Base-by-base conservation (phyloP, 768 basidiomycete species). In the Tubosaeta sp. region DNA sequence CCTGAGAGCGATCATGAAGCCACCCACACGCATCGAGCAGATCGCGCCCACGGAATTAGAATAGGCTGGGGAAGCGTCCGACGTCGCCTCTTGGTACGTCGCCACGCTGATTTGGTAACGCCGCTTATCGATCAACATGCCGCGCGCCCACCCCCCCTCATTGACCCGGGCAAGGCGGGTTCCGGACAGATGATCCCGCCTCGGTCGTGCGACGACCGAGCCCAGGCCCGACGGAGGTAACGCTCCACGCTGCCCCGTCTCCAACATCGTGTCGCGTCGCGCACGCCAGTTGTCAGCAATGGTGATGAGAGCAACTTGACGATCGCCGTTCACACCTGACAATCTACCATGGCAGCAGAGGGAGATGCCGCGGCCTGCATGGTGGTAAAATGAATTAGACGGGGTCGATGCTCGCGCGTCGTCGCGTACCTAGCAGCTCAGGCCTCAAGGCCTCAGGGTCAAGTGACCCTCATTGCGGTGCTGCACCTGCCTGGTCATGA, bases 81-180 rank as follows among this genome's bases (percentile, higher is more conserved):
- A 46, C n/a, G 29, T 29, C 17, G 8, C 16, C 5, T 13, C 13
- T 29, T 29, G 29, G 29, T 29, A 29, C 29, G 10, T 22, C 37
- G 35, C 27, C 32, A 19, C 2, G 34, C 29, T 37, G 33, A 46
- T 19, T 17, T 51, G 49, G 27, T 39, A 34, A 5, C 11, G 22
- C 2, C 2, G 32, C 22, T 35, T 45, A 48, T 46, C 48, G 14
- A 48, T 48, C 34, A 22, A 11, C 19, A 22, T 25, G 19, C 9
- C 37, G 37, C 9, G 37, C 37, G 17, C 16, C 38, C 22, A 22
- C 8, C 19, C 17, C 5, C 37, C 56, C 38, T 54, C 34, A 25
- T 57, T 46, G 46, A 46, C 27, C 42, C 43, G 50, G n/a, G 45
- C 31, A 11, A 52, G 44, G 51, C 41, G 22, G 29, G 17, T 33